These are phyloP conservation scores for Botryosphaeria dothidea DNA, from an alignment of 2,329 filamentous ascomycete species.

Conservation along the genomic window DNA sequence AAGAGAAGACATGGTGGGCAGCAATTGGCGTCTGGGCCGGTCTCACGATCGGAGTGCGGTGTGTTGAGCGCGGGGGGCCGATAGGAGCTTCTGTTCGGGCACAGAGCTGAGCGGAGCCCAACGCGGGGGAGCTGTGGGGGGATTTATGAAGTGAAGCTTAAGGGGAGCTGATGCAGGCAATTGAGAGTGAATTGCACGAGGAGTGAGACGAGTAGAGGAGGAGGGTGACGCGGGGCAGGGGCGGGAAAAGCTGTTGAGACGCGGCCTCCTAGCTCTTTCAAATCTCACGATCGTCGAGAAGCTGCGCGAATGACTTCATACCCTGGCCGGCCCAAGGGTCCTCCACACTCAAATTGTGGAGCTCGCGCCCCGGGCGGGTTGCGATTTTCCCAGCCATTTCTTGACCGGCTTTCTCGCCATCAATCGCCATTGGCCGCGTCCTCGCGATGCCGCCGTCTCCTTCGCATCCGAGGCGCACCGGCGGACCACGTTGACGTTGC, in stretches of 20 bases:
- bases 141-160: neutral
- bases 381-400: conserved; percentile 9
- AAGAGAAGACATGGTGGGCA: conserved; percentile 17
- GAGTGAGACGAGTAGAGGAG: neutral
- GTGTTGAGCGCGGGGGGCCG: neutral
- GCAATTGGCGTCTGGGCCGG: neutral
- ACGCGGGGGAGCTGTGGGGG: neutral
- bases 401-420: conserved; percentile 1
- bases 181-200: neutral
- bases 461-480: conserved; percentile 1
- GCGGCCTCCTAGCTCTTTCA: conserved; percentile 18
- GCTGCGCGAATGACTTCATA: conserved; percentile 39
- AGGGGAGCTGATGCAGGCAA: neutral
- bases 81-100: neutral
- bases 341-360: conserved; percentile 10
- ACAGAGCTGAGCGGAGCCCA: neutral
- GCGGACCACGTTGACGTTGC: conserved; percentile 17
- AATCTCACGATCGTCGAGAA: conserved; percentile 24
- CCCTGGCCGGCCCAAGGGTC: neutral
- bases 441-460: neutral
- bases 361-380: conserved; percentile 3
- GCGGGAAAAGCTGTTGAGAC: conserved; percentile 32
- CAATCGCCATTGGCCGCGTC: neutral
- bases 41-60: conserved; percentile 7
- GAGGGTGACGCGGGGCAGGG: conserved; percentile 1